Conservation (phyloP, 305 asterid genomes). For the Caryopteris hybrid region DNA sequence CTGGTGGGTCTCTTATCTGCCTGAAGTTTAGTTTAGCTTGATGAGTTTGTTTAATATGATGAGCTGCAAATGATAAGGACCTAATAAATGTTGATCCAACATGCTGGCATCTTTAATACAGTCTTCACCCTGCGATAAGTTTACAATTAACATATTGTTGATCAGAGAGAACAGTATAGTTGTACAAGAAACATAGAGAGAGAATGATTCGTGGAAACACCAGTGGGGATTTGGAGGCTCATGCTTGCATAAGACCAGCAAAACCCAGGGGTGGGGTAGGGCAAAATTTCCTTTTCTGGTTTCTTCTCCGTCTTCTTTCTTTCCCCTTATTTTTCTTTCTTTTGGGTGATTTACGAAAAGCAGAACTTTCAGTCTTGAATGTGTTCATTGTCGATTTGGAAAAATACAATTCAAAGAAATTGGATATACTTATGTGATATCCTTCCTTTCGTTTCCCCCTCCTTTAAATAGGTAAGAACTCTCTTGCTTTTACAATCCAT, state of each 20-base stretch:
- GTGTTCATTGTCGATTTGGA: not conserved
- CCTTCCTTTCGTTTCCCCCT: too few species aligned
- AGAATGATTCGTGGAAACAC: constrained; percentile 9
- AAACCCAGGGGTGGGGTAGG: not conserved
- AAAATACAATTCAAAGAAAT: not conserved
- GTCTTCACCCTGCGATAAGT: not conserved
- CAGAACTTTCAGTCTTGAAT: not conserved
- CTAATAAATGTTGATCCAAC: constrained; percentile 1
- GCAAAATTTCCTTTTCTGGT: not conserved
- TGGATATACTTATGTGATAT: too few species aligned
- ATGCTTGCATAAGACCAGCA: not conserved
- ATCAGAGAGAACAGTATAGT: not conserved
- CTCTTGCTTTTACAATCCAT: not conserved
- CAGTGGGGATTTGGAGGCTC: not conserved
- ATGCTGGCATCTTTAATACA: not conserved
- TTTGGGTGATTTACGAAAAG: not conserved
- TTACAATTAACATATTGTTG: not conserved
- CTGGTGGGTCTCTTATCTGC: not conserved
- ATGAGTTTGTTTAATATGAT: not conserved
- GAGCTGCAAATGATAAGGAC: not conserved
- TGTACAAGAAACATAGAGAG: not conserved
- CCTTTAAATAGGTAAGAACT: not conserved
- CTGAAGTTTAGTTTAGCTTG: not conserved
- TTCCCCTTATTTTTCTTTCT: not conserved
- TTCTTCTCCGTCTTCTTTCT: too few species aligned